A percentile compares a stretch with the other conserved stretches of the same genome.
Evolutionary conservation across 139 green algal species (phyloP).

Genomic region (Micromonas commoda): DNA sequence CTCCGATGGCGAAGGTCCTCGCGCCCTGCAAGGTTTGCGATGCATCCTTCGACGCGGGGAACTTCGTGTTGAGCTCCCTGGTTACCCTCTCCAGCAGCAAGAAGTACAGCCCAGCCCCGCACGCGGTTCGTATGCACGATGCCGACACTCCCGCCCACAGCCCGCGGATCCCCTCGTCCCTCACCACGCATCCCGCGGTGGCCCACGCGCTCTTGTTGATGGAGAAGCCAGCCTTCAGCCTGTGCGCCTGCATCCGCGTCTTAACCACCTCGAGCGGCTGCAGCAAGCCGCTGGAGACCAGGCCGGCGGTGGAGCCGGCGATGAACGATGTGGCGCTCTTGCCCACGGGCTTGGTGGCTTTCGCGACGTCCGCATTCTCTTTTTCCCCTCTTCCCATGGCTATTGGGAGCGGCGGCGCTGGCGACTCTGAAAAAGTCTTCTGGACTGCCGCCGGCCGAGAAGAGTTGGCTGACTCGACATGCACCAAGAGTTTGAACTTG

Average conservation of each 20-base stretch:
- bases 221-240: background rate
- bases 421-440: too few species aligned
- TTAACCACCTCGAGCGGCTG: constrained; percentile 35
- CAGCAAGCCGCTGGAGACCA: constrained; percentile 10
- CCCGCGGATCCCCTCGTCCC: constrained; percentile 22
- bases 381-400: too few species aligned
- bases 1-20: background rate
- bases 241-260: constrained; percentile 27
- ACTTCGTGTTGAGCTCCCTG: constrained; percentile 15
- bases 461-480: too few species aligned
- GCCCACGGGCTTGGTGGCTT: too few species aligned
- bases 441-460: too few species aligned
- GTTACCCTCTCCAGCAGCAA: constrained; percentile 33
- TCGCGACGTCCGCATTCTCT: too few species aligned
- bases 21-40: background rate
- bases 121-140: constrained; percentile 35
- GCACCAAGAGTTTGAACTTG: too few species aligned
- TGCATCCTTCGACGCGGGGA: background rate
- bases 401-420: too few species aligned
- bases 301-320: constrained; percentile 12
- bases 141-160: constrained; percentile 40
- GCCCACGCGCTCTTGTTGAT: background rate
- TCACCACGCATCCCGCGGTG: constrained; percentile 23
- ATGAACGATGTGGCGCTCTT: constrained; percentile 6
- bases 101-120: constrained; percentile 44